These are phyloP conservation scores for Caloboletus inedulis DNA, from an alignment of 1,284 basidiomycete genomes.

Conservation along the genomic window DNA sequence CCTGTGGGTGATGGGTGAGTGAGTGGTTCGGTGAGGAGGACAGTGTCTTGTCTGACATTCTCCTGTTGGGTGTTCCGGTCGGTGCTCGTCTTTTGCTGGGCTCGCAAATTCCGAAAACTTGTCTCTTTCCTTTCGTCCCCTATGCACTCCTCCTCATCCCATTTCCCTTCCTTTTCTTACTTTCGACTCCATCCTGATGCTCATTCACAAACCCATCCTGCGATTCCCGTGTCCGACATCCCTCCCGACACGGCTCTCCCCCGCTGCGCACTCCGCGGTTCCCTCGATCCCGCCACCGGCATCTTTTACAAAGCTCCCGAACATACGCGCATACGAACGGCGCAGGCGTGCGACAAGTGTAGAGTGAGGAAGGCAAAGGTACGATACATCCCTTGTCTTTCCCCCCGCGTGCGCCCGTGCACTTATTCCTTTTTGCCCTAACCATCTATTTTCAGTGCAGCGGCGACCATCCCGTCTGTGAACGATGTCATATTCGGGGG, in stretches of 20 bases:
- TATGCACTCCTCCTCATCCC: not conserved
- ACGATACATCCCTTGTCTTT: not conserved
- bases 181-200: not conserved
- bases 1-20: conserved; percentile 19
- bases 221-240: not conserved
- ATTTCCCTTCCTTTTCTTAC: not conserved
- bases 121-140: not conserved
- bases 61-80: not conserved
- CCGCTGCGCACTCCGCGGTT: conserved; percentile 49
- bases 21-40: not conserved
- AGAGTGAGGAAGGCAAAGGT: conserved; percentile 63
- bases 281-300: conserved; percentile 55
- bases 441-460: conserved; percentile 42
- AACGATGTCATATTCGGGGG: conserved; percentile 49
- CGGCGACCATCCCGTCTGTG: conserved; percentile 56
- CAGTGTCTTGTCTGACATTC: not conserved
- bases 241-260: conserved; percentile 8
- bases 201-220: too few relatives aligned
- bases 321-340: conserved; percentile 54
- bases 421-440: too few relatives aligned
- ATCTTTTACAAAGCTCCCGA: conserved; percentile 59
- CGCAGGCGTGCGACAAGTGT: conserved; percentile 64
- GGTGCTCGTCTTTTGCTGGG: not conserved
- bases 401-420: not conserved
- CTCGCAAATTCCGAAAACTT: not conserved